Conservation (phyloP, 2,329 filamentous ascomycete genomes). For the Diaporthe amygdali region DNA sequence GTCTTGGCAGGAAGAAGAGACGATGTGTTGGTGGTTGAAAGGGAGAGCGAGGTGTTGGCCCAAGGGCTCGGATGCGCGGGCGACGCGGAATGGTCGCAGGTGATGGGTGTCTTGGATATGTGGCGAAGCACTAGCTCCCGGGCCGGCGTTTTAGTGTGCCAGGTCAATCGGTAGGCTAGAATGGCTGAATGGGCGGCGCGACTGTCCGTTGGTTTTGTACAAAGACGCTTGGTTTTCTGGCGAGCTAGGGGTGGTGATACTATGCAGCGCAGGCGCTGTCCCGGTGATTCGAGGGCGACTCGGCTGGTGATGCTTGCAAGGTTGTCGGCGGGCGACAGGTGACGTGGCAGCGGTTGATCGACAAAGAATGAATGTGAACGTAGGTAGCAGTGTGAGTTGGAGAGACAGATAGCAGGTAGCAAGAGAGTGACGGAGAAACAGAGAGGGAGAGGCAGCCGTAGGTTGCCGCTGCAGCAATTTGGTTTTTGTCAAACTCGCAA, state of each 20-base stretch:
- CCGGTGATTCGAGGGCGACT: background rate
- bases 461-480: background rate
- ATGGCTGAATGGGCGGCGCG: background rate
- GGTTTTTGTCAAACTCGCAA: constrained; percentile 9
- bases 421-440: background rate
- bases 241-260: background rate
- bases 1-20: background rate
- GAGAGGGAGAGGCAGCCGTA: background rate
- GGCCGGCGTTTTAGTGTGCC: constrained; percentile 12
- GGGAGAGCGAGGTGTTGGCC: background rate
- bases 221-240: background rate
- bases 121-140: constrained; percentile 12
- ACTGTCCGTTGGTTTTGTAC: background rate
- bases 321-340: background rate
- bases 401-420: background rate
- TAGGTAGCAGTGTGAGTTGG: background rate
- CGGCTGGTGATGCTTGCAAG: background rate
- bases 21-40: background rate
- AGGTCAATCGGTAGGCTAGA: background rate
- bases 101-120: background rate
- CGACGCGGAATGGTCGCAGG: background rate
- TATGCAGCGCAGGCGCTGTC: background rate
- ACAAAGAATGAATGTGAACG: background rate
- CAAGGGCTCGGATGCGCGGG: background rate
- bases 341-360: constrained; percentile 5